Conservation (phyloP, 495 filamentous ascomycete genomes). For the Cudoniella acicularis region DNA sequence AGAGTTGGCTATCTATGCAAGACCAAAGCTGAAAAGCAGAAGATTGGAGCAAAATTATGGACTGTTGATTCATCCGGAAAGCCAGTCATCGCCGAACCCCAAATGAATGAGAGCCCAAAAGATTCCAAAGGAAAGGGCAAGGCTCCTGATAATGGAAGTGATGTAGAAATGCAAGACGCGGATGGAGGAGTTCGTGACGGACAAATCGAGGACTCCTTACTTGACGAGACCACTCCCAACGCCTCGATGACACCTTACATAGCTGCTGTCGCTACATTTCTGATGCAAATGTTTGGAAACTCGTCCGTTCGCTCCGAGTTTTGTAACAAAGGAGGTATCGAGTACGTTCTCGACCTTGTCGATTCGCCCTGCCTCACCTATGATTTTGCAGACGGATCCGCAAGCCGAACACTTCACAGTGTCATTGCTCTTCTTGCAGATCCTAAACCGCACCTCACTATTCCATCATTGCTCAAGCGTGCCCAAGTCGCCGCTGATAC, state of each 20-base stretch:
- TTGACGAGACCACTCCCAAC: background rate
- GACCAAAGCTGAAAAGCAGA: slow-evolving; percentile 58
- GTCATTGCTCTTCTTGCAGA: slow-evolving; percentile 82
- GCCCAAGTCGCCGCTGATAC: slow-evolving; percentile 64
- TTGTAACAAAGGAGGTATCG: slow-evolving; percentile 73
- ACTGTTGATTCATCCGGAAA: slow-evolving; percentile 44
- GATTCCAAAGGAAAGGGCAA: slow-evolving; percentile 36
- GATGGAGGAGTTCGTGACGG: slow-evolving; percentile 8
- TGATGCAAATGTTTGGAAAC: slow-evolving; percentile 76
- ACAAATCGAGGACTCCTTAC: background rate
- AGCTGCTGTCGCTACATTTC: slow-evolving; percentile 67
- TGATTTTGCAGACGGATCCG: slow-evolving; percentile 65
- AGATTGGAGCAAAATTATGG: slow-evolving; percentile 78
- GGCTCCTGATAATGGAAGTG: slow-evolving; percentile 35
- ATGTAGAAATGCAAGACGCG: slow-evolving; percentile 57
- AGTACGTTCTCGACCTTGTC: slow-evolving; percentile 78
- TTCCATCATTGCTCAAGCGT: slow-evolving; percentile 75
- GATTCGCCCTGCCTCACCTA: slow-evolving; percentile 73
- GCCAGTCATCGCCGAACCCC: slow-evolving; percentile 46
- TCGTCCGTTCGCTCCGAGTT: slow-evolving; percentile 69
- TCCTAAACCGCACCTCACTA: slow-evolving; percentile 72
- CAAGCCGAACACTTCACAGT: slow-evolving; percentile 61
- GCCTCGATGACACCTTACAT: slow-evolving; percentile 59
- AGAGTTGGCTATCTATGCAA: slow-evolving; percentile 69
- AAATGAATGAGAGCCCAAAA: slow-evolving; percentile 22